Conservation (phyloP, 1,284 basidiomycete species). For the Amylostereum areolatum region DNA sequence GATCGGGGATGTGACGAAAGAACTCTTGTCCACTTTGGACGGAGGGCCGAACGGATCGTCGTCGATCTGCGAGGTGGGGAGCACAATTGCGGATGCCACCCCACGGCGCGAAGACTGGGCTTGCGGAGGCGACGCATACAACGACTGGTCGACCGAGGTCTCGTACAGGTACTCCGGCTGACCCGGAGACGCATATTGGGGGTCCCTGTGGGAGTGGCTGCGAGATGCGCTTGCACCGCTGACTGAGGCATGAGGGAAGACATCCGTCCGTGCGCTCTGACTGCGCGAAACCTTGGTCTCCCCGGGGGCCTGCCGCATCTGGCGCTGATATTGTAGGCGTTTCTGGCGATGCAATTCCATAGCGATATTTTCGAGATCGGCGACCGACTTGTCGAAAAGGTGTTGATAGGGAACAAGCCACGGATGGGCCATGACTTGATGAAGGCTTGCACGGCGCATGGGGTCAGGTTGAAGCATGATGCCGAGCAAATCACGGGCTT, state of each 20-base stretch:
- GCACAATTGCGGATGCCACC: constrained; percentile 37
- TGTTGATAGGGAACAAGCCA: constrained; percentile 73
- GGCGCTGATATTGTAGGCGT: constrained; percentile 72
- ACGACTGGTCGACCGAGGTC: constrained; percentile 40
- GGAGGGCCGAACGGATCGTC: constrained; percentile 48
- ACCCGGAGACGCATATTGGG: constrained; percentile 18
- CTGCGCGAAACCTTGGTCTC: constrained; percentile 35
- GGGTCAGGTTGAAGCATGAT: constrained; percentile 89
- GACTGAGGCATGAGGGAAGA: constrained; percentile 26
- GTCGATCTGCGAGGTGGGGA: constrained; percentile 34
- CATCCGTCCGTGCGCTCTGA: constrained; percentile 39
- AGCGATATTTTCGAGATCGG: constrained; percentile 75
- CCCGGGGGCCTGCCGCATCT: constrained; percentile 47
- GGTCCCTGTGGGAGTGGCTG: constrained; percentile 31
- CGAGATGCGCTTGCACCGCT: constrained; percentile 21
- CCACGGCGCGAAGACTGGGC: constrained; percentile 30
- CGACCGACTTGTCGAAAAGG: constrained; percentile 66
- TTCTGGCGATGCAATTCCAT: constrained; percentile 84
- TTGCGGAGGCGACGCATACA: constrained; percentile 29
- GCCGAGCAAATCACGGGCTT: constrained; percentile 68
- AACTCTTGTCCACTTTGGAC: constrained; percentile 12
- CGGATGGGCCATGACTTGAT: constrained; percentile 73
- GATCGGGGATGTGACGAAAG: no score
- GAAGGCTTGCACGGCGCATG: constrained; percentile 66
- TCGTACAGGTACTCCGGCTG: constrained; percentile 50